These are phyloP conservation scores for Kappamyces sp. DNA, from an alignment of 192 early-diverging fungal species.

Conservation along the genomic window DNA sequence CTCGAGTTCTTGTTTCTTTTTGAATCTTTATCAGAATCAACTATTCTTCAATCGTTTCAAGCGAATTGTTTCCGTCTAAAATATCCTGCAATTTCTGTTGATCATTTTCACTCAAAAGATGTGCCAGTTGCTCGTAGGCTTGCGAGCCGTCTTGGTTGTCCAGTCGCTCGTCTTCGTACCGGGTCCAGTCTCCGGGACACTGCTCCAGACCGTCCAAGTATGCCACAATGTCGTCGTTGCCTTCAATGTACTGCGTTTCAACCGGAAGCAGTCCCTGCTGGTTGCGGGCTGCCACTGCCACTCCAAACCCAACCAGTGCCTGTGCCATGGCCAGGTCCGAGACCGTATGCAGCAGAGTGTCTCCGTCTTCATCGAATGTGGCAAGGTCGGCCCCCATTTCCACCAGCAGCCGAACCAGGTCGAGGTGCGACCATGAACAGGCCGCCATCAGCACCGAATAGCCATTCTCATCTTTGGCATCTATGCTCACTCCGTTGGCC, in stretches of 20 bases:
- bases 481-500: background rate
- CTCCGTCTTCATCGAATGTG: slow-evolving; percentile 70
- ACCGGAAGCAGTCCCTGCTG: slow-evolving; percentile 40
- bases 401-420: slow-evolving; percentile 63
- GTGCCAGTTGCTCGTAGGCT: too few species aligned
- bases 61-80: too few species aligned
- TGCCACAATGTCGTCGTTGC: background rate
- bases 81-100: too few species aligned
- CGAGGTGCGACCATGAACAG: slow-evolving; percentile 63
- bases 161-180: too few species aligned
- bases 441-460: slow-evolving; percentile 80
- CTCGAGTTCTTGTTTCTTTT: too few species aligned
- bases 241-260: slow-evolving; percentile 7
- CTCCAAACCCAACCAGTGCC: slow-evolving; percentile 63
- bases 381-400: slow-evolving; percentile 59
- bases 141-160: too few species aligned
- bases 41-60: too few species aligned
- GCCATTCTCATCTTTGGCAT: slow-evolving; percentile 72
- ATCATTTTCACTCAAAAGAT: too few species aligned
- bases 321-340: slow-evolving; percentile 66
- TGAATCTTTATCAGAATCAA: too few species aligned
- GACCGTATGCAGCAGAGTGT: slow-evolving; percentile 73
- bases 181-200: too few species aligned
- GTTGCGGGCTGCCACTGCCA: slow-evolving; percentile 59
- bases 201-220: background rate